Base-by-base conservation (phyloP, 208 protist species). In the Phytomonas sp. region DNA sequence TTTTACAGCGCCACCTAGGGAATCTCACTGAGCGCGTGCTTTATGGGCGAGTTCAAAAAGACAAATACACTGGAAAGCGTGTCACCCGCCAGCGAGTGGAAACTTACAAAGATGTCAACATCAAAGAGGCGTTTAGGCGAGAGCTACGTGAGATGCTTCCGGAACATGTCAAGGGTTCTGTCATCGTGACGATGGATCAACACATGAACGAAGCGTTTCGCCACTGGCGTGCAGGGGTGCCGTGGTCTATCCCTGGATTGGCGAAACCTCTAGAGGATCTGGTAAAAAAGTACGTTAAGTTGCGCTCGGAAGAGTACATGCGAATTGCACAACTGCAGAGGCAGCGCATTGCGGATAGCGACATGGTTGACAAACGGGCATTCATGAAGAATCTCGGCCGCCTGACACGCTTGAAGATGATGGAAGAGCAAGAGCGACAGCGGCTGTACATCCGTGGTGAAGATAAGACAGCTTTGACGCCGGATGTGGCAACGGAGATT, bases 121-220 rank as follows among this genome's bases (percentile, higher is more conserved):
- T 99, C 63, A 94, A 99, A 70, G 97, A 98, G 33, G 90, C 98
- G 1, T 98, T 99, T 61, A 98, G 99, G 75, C 96, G 99, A 69
- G 99, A 99, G 80, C 98, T 99, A 70, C 82, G 98, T 0, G 99
- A 99, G 87, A 99, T 99, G 97, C 99, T 99, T 89, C 99, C 99
- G 16, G 98, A 99, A 72, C 98, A 98, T 77, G 92, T 99, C 60
- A 97, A 98, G 68, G 78, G 86, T 29, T 98, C 97, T 75, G 82
- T 90, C 66, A 99, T 98, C 69, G 87, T 97, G 60, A 97, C 93
- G 11, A 99, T 99, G 80, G 86, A 99, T 56, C 98, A 99, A 85
- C 99, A 99, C 85, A 91, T 99, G 62, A 96, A 92, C 77, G 99
- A 99, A 80, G 98, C 99, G 0, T 99, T 99, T 95, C 87, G 99